These are phyloP conservation scores for Rubia occidens DNA, from an alignment of 305 asterid genomes.

Conservation along the genomic window DNA sequence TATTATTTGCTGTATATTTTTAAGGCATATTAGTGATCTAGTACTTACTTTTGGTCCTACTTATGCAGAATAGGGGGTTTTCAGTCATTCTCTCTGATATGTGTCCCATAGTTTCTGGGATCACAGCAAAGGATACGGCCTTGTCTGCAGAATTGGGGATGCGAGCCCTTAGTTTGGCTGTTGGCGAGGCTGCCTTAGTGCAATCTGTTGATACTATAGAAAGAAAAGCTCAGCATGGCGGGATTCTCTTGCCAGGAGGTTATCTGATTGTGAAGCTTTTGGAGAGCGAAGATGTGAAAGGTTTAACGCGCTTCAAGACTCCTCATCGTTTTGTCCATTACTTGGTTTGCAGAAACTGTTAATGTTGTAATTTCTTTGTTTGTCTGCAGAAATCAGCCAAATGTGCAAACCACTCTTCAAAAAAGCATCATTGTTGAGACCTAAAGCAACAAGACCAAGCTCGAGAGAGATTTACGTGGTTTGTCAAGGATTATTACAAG, in stretches of 20 bases:
- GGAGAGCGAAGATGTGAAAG: conserved; percentile 80
- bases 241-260: conserved; percentile 56
- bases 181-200: conserved; percentile 40
- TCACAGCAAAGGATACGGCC: conserved; percentile 68
- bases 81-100: conserved; percentile 76
- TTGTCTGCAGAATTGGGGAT: conserved; percentile 68
- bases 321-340: neutral
- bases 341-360: neutral
- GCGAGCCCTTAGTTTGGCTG: conserved; percentile 70
- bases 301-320: conserved; percentile 18
- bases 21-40: neutral
- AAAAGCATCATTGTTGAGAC: conserved; percentile 78
- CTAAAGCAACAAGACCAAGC: conserved; percentile 72
- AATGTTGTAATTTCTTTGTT: neutral
- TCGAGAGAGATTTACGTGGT: conserved; percentile 80
- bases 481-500: conserved; percentile 47
- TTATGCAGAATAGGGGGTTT: conserved; percentile 65
- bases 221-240: conserved; percentile 20
- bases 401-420: conserved; percentile 66
- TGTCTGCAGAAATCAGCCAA: conserved; percentile 43
- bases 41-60: neutral
- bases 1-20: neutral
- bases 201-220: conserved; percentile 17
- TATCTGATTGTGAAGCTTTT: conserved; percentile 73
- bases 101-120: conserved; percentile 91